A percentile compares a stretch with the other conserved stretches of the same genome.
Conservation (phyloP, 108 stramenopile genomes). For the Poteriospumella lacustris region DNA sequence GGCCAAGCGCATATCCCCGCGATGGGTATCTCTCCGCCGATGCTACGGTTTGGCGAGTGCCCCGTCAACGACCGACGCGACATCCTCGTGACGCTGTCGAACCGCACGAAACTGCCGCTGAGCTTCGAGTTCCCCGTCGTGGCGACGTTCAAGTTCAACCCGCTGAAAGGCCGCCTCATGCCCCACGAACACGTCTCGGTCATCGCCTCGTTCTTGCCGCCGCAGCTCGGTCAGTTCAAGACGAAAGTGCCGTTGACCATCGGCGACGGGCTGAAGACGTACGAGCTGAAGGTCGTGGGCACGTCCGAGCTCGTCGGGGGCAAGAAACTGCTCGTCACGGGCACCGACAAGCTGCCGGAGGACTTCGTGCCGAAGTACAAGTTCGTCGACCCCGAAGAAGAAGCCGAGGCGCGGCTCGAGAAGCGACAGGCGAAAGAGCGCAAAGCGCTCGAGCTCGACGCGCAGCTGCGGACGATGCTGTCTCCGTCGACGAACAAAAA, state of each 20-base stretch:
- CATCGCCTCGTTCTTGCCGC: slow-evolving; percentile 13
- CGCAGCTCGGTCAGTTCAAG: slow-evolving; percentile 32
- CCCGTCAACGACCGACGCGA: slow-evolving; percentile 8
- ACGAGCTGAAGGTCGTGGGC: neutral
- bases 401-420: neutral
- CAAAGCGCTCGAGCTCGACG: slow-evolving; percentile 10
- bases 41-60: neutral
- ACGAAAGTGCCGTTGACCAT: neutral
- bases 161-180: neutral
- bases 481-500: neutral
- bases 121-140: neutral
- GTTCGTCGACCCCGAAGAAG: slow-evolving; percentile 18
- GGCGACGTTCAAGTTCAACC: slow-evolving; percentile 5
- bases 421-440: slow-evolving; percentile 2
- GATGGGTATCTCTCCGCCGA: neutral
- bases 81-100: slow-evolving; percentile 17
- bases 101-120: slow-evolving; percentile 3
- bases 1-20: neutral
- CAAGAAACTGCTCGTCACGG: neutral
- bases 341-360: neutral
- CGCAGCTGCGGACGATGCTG: slow-evolving; percentile 6
- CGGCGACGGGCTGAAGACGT: neutral
- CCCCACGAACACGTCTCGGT: neutral
- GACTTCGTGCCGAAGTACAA: slow-evolving; percentile 22
- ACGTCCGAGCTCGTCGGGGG: neutral